Evolutionary conservation across 2,329 filamentous ascomycete species (phyloP).

Genomic region (Scedosporium boydii): DNA sequence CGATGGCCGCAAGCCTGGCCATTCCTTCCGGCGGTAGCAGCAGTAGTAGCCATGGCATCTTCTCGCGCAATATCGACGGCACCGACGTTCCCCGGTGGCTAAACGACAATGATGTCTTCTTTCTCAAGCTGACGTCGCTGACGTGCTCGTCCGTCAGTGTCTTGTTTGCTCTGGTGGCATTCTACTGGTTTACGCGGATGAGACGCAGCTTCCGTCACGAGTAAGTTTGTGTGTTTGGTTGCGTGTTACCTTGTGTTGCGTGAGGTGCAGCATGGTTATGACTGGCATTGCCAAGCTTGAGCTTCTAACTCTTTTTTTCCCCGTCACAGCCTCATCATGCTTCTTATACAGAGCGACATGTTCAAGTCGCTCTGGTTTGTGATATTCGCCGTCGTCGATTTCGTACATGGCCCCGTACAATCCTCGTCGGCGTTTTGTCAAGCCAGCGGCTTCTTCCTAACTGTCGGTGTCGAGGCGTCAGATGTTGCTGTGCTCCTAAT

Average conservation of each 20-base stretch:
- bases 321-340: slow-evolving; percentile 54
- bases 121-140: background rate
- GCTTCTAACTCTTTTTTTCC: background rate
- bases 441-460: slow-evolving; percentile 57
- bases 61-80: background rate
- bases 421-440: slow-evolving; percentile 53
- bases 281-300: background rate
- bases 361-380: slow-evolving; percentile 62
- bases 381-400: slow-evolving; percentile 50
- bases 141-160: slow-evolving; percentile 37
- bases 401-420: slow-evolving; percentile 39
- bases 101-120: background rate
- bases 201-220: slow-evolving; percentile 64
- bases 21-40: background rate
- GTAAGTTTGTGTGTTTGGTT: slow-evolving; percentile 29
- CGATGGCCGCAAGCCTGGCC: background rate
- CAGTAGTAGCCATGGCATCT: background rate
- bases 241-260: background rate
- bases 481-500: slow-evolving; percentile 66
- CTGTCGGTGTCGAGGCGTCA: slow-evolving; percentile 57
- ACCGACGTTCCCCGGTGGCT: background rate
- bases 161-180: slow-evolving; percentile 41
- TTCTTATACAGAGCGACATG: slow-evolving; percentile 64
- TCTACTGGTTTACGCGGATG: slow-evolving; percentile 69
- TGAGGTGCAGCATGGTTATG: background rate